A percentile compares a stretch with the other conserved stretches of the same genome.
These are phyloP conservation scores for Xylaria sp. DNA, from an alignment of 2,329 filamentous ascomycete genomes.

Conservation along the genomic window DNA sequence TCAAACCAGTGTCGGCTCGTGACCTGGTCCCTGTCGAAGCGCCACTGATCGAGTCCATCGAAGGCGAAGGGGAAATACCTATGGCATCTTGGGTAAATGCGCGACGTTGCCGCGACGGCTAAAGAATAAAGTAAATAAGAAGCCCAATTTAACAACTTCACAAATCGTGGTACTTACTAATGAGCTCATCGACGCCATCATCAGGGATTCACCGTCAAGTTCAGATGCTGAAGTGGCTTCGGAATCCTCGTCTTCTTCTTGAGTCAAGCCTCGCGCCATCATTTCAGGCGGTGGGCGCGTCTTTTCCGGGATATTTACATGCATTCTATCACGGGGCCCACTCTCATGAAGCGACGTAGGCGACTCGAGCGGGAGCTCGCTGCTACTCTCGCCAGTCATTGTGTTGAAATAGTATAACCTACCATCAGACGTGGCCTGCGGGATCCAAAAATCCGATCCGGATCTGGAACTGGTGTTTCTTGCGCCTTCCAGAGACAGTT, in stretches of 20 bases:
- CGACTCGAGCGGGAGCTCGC: conserved; percentile 92
- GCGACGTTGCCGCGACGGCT: conserved; percentile 65
- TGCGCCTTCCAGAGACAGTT: conserved; percentile 72
- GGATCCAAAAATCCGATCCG: conserved; percentile 97
- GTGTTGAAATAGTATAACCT: conserved; percentile 98
- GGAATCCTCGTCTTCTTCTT: conserved; percentile 90
- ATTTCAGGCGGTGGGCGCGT: conserved; percentile 89
- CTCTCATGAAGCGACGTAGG: conserved; percentile 80
- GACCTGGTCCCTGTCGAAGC: conserved; percentile 64
- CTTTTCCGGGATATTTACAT: conserved; percentile 86
- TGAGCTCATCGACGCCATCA: conserved; percentile 71
- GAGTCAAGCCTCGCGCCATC: conserved; percentile 80
- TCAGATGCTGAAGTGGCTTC: conserved; percentile 84
- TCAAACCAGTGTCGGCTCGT: conserved; percentile 56
- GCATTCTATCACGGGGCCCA: conserved; percentile 86
- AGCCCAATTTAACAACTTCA: not conserved
- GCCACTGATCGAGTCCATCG: conserved; percentile 87
- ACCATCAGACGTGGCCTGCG: conserved; percentile 92
- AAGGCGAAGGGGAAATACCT: conserved; percentile 79
- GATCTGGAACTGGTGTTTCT: conserved; percentile 60
- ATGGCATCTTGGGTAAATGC: conserved; percentile 66
- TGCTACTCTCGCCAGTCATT: conserved; percentile 91
- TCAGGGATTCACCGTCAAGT: conserved; percentile 76
- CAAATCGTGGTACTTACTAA: conserved; percentile 58
- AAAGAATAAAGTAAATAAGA: conserved; percentile 31